phyloP scores from a whole-genome alignment of 2,329 filamentous ascomycete species.

The Colletotrichum coccodes region DNA sequence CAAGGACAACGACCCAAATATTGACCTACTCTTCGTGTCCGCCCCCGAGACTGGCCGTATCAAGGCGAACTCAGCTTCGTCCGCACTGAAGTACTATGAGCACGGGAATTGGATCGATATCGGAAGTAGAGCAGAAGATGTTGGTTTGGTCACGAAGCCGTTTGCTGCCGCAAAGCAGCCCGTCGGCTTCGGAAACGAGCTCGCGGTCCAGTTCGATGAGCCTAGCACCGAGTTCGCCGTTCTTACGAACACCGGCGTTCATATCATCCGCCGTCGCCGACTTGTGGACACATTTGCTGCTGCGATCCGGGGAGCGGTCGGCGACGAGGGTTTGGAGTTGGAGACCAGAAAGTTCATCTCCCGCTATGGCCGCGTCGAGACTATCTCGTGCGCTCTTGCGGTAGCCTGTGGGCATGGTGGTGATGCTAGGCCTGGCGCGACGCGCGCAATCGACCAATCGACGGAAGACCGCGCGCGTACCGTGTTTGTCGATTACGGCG shows the following conservation, averaged over 20 bases:
- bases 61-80: conserved; percentile 64
- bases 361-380: conserved; percentile 88
- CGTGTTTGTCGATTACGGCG: conserved; percentile 92
- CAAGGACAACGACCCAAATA: conserved; percentile 66
- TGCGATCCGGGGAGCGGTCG: conserved; percentile 77
- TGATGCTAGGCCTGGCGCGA: conserved; percentile 76
- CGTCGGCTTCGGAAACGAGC: conserved; percentile 90
- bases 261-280: conserved; percentile 83
- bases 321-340: conserved; percentile 82
- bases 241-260: conserved; percentile 89
- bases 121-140: conserved; percentile 77
- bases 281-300: conserved; percentile 93
- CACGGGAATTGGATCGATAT: conserved; percentile 83
- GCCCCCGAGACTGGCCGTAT: conserved; percentile 91
- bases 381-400: conserved; percentile 88
- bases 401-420: conserved; percentile 95
- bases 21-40: conserved; percentile 82
- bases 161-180: conserved; percentile 76
- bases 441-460: conserved; percentile 83
- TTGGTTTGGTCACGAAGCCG: conserved; percentile 79
- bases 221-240: conserved; percentile 86
- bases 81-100: conserved; percentile 75
- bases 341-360: conserved; percentile 87
- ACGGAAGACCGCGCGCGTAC: conserved; percentile 87
- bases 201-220: conserved; percentile 95